Base-by-base conservation (phyloP, 768 basidiomycete species). In the Podaxis mareebaensis region DNA sequence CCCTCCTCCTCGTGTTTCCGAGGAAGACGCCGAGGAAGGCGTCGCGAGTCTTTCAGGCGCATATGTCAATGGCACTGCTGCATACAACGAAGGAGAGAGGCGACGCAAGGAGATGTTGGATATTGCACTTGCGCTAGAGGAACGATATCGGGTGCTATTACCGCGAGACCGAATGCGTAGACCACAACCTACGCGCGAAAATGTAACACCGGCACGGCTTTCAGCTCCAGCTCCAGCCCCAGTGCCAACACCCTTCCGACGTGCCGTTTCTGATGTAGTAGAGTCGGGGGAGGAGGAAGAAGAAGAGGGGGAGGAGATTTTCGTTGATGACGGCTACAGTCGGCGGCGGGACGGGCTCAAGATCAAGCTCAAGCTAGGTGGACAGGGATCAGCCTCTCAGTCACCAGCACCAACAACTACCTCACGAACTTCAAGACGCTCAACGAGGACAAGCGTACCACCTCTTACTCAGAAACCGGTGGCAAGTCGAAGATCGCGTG, bases 21-120 rank as follows among this genome's bases (percentile, higher is more conserved):
- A 72, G 4, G 76, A 74, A 36, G 65, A 67, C 30, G 69, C 67
- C 33, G 71, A 69, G 36, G 67, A 65, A 59, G 69, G 64, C 53
- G 40, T 61, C 24, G 54, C 67, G 15, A 72, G 63, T 53, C 64
- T 74, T 61, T 73, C 74, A n/a, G 78, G 69, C 5, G 68, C 70
- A 15, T 75, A 80, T 64, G 63, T 70, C 49, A 80, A 81, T 68
- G 81, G 76, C 17, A 68, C 72, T 28, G 67, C 76, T 20, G 70
- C 76, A 11, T 72, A 80, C 55, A 71, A 74, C 17, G 91, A 93
- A 73, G 90, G 91, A n/a, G 91, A 92, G 71, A 79, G 89, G 64
- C 83, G 92, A 42, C 79, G 87, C 60, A 78, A 83, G 69, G 86
- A 87, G 74, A 92, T 94, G 89, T 79, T 94, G 6, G 84, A 86